Evolutionary conservation across 2,329 filamentous ascomycete species (phyloP), one percentile per base, ranked within the genome.

Genomic region (Parastagonospora avenae): DNA sequence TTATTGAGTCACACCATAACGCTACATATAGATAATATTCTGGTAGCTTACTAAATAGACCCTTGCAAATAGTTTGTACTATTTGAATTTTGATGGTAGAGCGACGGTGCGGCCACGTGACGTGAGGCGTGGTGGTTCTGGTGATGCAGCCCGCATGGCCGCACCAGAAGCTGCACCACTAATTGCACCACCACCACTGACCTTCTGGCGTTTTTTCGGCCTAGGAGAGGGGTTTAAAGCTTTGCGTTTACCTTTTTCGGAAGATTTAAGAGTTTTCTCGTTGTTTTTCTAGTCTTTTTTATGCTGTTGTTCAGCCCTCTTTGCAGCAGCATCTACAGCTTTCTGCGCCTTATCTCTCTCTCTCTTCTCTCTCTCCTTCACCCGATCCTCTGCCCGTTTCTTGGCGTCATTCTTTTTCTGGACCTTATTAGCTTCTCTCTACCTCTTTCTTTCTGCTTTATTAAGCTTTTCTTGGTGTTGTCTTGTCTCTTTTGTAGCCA

Each of bases 171-270:
- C 2, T 4, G 6, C 36, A 27, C 36, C 5, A 6, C 5, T 8
- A 19, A 11, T 8, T 10, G 2, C 16, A 15, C 10, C 4, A 4
- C n/a, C 35, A 39, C 36, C 8, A 9, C n/a, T 5, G 2, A 9
- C 12, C 16, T 39, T 19, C 10, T 27, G 2, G 19, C 8, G 33
- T 12, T 39, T 39, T 27, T 27, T 15, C 7, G 36, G 35, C 35
- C 19, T 38, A 6, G 14, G 2, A 9, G 4, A 8, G 4, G 5
- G 15, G 19, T 33, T 40, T 46, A 14, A 40, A 33, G 44, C 36
- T 33, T 46, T 46, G 10, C 36, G 36, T 15, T 40, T 46, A 31
- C 44, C 36, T 33, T 24, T 40, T 46, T 32, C 15, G 44, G 44
- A 11, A 9, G 11, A 8, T 46, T 46, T 8, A 7, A 46, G 3